Base-by-base conservation (phyloP, 2,329 filamentous ascomycete genomes). In the Nemania sp. region DNA sequence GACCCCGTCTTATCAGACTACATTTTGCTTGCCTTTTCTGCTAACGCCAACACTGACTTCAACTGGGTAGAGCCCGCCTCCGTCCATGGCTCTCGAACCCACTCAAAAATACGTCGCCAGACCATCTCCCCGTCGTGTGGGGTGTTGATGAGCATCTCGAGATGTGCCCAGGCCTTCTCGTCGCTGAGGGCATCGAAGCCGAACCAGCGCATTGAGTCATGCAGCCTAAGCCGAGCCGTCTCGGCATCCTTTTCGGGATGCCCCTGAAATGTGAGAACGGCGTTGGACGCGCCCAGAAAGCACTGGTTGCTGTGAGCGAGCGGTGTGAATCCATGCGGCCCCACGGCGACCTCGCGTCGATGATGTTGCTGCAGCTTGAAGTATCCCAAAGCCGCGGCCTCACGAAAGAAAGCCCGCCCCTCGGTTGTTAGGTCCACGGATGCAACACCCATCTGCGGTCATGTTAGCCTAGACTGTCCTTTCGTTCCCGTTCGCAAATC, bases 221-320 rank as follows among this genome's bases (percentile, higher is more conserved):
- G 69, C 54, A 84, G 71, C 66, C 82, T 71, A 55, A 79, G 74
- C 62, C 77, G 80, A 3, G 82, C 81, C 20, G 82, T 78, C 41
- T 75, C 75, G 6, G 75, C 75, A 61, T 82, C 79, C 72, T 84
- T 80, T 70, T 84, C 82, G 0, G 82, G 83, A 64, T 84, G 83
- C 0, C 81, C 82, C 68, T 85, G 83, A 51, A 84, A 81, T 0
- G 81, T 82, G 45, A 83, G 72, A 54, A 84, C 78, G 3, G 76
- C 79, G 61, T 80, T 80, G 62, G 73, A 75, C 60, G 79, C 74
- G 57, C 78, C 81, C 7, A 83, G 60, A 51, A 83, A 80, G 18
- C 75, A 75, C 69, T 84, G 80, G 69, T 80, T 79, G 5, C 76
- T 76, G 27, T 75, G 52, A 6, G 63, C 63, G 10, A 70, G 66